A percentile compares a stretch with the other conserved stretches of the same genome.
Evolutionary conservation across 805 yeast species (phyloP).

Genomic region (Candida sakaeoensis): DNA sequence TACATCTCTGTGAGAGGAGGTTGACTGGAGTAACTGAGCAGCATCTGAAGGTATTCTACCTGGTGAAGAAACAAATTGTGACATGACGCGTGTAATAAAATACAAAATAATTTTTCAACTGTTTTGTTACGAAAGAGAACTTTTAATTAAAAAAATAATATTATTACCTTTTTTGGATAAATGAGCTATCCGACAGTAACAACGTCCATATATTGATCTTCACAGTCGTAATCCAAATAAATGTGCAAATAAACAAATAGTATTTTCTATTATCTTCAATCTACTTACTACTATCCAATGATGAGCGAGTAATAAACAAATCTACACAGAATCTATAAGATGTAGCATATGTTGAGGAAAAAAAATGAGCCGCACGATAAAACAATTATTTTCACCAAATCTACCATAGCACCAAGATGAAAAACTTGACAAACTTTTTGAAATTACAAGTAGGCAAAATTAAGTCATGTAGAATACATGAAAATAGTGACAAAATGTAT

Average conservation of each 20-base stretch:
- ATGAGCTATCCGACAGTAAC: background rate
- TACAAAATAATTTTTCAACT: background rate
- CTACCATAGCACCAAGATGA: background rate
- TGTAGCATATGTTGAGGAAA: too few species aligned
- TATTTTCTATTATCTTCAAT: too few species aligned
- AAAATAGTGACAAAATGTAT: slow-evolving; percentile 56
- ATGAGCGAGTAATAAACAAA: too few species aligned
- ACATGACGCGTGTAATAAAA: slow-evolving; percentile 21
- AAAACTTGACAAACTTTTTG: slow-evolving; percentile 1
- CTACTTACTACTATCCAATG: too few species aligned
- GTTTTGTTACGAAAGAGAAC: background rate
- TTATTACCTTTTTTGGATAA: background rate
- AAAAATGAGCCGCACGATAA: too few species aligned
- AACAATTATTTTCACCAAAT: too few species aligned
- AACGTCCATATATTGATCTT: too few species aligned
- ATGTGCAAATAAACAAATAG: too few species aligned
- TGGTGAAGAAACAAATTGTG: slow-evolving; percentile 44
- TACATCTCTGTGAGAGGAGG: slow-evolving; percentile 36
- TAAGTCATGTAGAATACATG: slow-evolving; percentile 44
- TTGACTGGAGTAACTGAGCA: slow-evolving; percentile 36
- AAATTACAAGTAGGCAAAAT: slow-evolving; percentile 45
- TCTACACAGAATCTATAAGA: too few species aligned
- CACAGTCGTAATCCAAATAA: too few species aligned
- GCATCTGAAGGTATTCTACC: slow-evolving; percentile 43
- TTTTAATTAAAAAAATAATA: background rate